phyloP scores from a whole-genome alignment of 495 filamentous ascomycete species.

The Penicillium coffeae region DNA sequence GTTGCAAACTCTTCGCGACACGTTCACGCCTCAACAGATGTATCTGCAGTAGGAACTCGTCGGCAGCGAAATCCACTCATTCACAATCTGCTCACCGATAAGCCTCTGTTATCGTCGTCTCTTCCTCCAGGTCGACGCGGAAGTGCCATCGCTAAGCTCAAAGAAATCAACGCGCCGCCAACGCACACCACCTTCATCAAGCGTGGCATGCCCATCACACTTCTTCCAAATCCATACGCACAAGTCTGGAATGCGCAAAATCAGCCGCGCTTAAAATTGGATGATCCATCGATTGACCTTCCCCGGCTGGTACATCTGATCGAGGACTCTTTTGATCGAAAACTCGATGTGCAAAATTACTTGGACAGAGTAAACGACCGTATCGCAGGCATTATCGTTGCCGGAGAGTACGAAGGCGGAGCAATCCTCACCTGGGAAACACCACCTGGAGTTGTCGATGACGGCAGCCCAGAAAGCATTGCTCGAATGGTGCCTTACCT shows the following conservation, averaged over 20 bases:
- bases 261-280: conserved; percentile 56
- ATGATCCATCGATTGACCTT: conserved; percentile 77
- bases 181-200: conserved; percentile 77
- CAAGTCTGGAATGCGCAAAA: conserved; percentile 63
- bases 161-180: conserved; percentile 25
- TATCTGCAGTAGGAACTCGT: conserved; percentile 68
- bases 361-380: conserved; percentile 69
- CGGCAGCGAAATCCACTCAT: conserved; percentile 86
- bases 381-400: conserved; percentile 87
- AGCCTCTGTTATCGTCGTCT: conserved; percentile 86
- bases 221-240: conserved; percentile 66
- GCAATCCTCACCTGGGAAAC: conserved; percentile 94
- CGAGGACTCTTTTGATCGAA: conserved; percentile 87
- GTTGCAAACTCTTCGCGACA: conserved; percentile 62
- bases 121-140: conserved; percentile 64
- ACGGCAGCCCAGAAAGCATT: conserved; percentile 46
- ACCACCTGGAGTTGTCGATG: conserved; percentile 55
- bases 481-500: conserved; percentile 80
- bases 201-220: conserved; percentile 81
- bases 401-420: conserved; percentile 94
- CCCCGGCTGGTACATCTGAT: conserved; percentile 80
- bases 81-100: conserved; percentile 94
- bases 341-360: conserved; percentile 80
- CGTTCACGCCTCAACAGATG: conserved; percentile 33
- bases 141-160: conserved; percentile 16